Conservation (phyloP, 345 rosid species). For the Laguncularia racemosa region DNA sequence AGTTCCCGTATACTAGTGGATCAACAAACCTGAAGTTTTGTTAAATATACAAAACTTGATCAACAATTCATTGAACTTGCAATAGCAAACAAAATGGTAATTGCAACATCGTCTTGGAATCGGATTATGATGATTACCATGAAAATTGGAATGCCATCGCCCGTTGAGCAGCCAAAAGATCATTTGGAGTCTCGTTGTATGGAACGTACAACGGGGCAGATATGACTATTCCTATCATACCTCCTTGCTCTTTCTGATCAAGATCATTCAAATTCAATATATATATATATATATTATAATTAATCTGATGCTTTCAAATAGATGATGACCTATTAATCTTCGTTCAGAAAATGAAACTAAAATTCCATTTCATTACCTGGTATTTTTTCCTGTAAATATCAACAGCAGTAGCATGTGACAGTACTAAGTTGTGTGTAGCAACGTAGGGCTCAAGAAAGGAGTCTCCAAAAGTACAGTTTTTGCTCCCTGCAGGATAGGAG, state of each 20-base stretch:
- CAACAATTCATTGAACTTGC: background rate
- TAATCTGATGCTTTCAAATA: no score
- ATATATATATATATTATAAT: no score
- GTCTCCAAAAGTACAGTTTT: constrained; percentile 42
- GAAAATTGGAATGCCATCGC: constrained; percentile 19
- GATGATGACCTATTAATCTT: no score
- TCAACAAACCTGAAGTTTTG: constrained; percentile 21
- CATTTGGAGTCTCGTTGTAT: constrained; percentile 12
- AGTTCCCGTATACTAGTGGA: constrained; percentile 20
- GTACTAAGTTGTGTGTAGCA: constrained; percentile 45
- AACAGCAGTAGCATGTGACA: constrained; percentile 28
- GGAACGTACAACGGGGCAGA: constrained; percentile 20
- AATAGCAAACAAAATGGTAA: no score
- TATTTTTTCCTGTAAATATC: constrained; percentile 17
- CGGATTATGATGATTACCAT: constrained; percentile 7
- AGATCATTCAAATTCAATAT: background rate
- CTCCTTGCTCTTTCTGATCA: constrained; percentile 24
- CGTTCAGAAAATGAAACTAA: background rate
- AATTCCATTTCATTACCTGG: constrained; percentile 10
- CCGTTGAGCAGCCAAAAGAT: constrained; percentile 21
- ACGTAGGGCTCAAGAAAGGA: constrained; percentile 45
- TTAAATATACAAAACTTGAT: background rate
- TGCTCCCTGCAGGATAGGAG: constrained; percentile 26
- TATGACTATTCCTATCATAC: constrained; percentile 23
- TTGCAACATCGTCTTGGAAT: background rate